phyloP scores from a whole-genome alignment of 2,329 filamentous ascomycete genomes.

The Leptographium galeiforme region DNA sequence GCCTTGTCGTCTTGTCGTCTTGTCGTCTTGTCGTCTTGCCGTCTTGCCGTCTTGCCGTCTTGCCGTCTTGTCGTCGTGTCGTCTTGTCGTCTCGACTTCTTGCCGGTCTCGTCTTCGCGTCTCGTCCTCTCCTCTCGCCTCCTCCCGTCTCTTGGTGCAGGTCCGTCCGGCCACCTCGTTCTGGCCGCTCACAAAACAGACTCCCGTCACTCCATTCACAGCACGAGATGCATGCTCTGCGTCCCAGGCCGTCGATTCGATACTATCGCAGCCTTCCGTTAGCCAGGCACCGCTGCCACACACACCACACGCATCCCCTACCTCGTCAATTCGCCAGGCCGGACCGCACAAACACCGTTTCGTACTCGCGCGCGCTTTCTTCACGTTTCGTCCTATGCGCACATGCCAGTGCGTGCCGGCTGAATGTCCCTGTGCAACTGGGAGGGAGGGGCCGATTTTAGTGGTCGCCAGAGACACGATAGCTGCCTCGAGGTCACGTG shows the following conservation, averaged over 20 bases:
- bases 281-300: background rate
- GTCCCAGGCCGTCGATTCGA: background rate
- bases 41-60: background rate
- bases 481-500: background rate
- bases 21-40: background rate
- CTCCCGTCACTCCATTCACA: background rate
- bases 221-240: background rate
- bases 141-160: conserved; percentile 5
- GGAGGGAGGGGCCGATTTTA: background rate
- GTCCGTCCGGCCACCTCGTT: no score
- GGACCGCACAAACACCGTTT: background rate
- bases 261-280: background rate
- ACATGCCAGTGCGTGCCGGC: background rate
- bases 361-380: no score
- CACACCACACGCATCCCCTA: background rate
- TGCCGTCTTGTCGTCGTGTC: background rate
- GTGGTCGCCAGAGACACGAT: background rate
- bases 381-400: background rate
- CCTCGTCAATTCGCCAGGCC: background rate
- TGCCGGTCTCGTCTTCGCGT: conserved; percentile 1
- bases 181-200: background rate
- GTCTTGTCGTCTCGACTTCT: no score
- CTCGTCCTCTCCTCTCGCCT: background rate
- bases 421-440: background rate
- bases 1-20: background rate